Evolutionary conservation across 768 basidiomycete species (phyloP).

Genomic region (Butyriboletus loyo): DNA sequence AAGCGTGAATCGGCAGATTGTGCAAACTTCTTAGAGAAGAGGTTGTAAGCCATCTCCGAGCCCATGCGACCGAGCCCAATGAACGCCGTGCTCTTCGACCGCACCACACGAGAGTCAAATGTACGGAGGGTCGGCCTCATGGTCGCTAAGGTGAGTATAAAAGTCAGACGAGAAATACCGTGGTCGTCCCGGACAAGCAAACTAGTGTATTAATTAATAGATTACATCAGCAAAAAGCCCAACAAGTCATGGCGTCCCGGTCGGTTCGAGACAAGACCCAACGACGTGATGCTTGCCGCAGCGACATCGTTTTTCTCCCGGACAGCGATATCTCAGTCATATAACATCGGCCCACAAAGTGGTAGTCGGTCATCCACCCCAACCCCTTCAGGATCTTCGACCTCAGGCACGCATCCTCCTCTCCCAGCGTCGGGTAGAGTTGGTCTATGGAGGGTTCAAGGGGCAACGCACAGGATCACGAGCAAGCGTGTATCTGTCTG

Average conservation of each 20-base stretch:
- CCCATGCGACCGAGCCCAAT: conserved; percentile 91
- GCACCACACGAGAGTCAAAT: conserved; percentile 34
- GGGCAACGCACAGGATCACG: conserved; percentile 85
- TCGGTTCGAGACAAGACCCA: background rate
- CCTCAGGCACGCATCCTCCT: conserved; percentile 37
- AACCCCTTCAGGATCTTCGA: conserved; percentile 31
- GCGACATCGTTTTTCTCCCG: conserved; percentile 82
- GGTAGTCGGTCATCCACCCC: conserved; percentile 39
- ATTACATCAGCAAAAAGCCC: conserved; percentile 10
- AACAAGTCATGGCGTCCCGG: background rate
- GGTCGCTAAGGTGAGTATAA: background rate
- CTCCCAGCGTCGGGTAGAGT: conserved; percentile 50
- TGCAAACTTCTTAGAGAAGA: conserved; percentile 72
- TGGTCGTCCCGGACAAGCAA: background rate
- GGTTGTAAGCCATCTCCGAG: conserved; percentile 80
- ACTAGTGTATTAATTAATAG: background rate
- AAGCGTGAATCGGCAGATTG: conserved; percentile 54
- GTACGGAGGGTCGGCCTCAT: conserved; percentile 53
- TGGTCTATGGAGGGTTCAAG: conserved; percentile 87
- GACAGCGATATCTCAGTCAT: conserved; percentile 78
- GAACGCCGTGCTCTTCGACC: conserved; percentile 62
- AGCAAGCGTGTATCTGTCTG: conserved; percentile 90
- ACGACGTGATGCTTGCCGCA: conserved; percentile 62
- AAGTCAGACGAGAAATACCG: background rate
- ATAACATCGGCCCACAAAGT: conserved; percentile 52